Base-by-base conservation (phyloP, 73 alveolate genomes). In the Tetrahymena borealis region DNA sequence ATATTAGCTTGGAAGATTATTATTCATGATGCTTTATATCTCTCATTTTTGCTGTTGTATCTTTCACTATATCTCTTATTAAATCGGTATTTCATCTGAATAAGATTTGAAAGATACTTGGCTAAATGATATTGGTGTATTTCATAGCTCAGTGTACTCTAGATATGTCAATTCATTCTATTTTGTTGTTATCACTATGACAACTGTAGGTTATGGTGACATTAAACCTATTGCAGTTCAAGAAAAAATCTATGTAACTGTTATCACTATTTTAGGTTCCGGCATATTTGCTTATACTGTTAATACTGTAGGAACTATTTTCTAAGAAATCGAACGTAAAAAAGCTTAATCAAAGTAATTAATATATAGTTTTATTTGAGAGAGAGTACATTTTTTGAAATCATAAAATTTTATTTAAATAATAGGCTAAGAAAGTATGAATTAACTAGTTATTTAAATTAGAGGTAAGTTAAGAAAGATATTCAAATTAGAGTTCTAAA, bases 181-280 rank as follows among this genome's bases (percentile, higher is more conserved):
- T 78, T 97, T 97, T 96, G 97, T 98, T 36, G 93, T 96, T 33
- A 96, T 97, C 20, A 97, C 99, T 18, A 97, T 97, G 98, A 92
- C 98, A 31, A 96, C 99, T 8, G 98, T 97, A 15, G 99, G 99
- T 16, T 97, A 97, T 90, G 99, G 99, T n/a, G 99, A 97, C 79
- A 96, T 97, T 28, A 85, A 90, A 11, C 97, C 98, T 0, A 91
- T 77, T 24, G 93, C 97, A 32, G 90, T 91, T 4, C 40, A 32
- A 11, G 99, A 97, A 79, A 96, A 96, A 91, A 78, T 97, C 35
- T 95, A 77, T 38, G 97, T 96, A 9, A 97, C 95, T 41, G 31
- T 94, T 2, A 85, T 92, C 77, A 96, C 95, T 97, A 79, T 96
- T 18, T 90, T 97, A 4, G 97, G 97, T 7, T 94, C 97, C 18